A percentile compares a stretch with the other conserved stretches of the same genome.
Evolutionary conservation across 768 basidiomycete genomes (phyloP).

Genomic region (Galerina marginata): DNA sequence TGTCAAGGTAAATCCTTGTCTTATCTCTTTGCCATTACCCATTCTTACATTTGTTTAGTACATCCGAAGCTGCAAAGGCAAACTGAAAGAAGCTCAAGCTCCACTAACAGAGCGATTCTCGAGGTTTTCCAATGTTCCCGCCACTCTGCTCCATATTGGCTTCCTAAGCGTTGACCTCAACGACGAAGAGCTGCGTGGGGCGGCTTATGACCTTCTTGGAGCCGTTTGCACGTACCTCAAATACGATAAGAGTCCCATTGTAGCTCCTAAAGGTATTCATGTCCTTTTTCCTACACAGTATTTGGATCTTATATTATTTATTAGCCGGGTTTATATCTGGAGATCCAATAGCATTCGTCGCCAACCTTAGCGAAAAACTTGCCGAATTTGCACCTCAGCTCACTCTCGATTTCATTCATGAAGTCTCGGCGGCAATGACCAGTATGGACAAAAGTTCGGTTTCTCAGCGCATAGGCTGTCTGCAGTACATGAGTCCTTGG

Average conservation of each 20-base stretch:
- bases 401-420: slow-evolving; percentile 88
- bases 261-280: slow-evolving; percentile 68
- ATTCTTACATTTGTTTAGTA: slow-evolving; percentile 44
- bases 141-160: slow-evolving; percentile 85
- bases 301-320: slow-evolving; percentile 1
- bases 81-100: slow-evolving; percentile 59
- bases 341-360: slow-evolving; percentile 64
- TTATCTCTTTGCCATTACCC: background rate
- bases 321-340: slow-evolving; percentile 76
- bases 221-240: slow-evolving; percentile 80
- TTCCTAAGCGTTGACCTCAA: slow-evolving; percentile 77
- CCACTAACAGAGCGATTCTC: slow-evolving; percentile 68
- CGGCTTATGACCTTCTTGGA: slow-evolving; percentile 80
- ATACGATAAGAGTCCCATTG: slow-evolving; percentile 73
- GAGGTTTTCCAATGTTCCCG: slow-evolving; percentile 83
- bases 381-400: slow-evolving; percentile 79
- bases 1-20: slow-evolving; percentile 60
- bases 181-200: slow-evolving; percentile 78
- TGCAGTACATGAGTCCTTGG: slow-evolving; percentile 90
- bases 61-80: slow-evolving; percentile 77
- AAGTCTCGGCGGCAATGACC: slow-evolving; percentile 74
- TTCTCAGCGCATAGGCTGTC: slow-evolving; percentile 69
- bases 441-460: slow-evolving; percentile 44
- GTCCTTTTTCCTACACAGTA: background rate
- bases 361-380: slow-evolving; percentile 71